Percentiles rank a stretch among this genome's conserved stretches.
Evolutionary conservation across 148 eudicot species (phyloP).

Genomic region (Camellia sinensis): DNA sequence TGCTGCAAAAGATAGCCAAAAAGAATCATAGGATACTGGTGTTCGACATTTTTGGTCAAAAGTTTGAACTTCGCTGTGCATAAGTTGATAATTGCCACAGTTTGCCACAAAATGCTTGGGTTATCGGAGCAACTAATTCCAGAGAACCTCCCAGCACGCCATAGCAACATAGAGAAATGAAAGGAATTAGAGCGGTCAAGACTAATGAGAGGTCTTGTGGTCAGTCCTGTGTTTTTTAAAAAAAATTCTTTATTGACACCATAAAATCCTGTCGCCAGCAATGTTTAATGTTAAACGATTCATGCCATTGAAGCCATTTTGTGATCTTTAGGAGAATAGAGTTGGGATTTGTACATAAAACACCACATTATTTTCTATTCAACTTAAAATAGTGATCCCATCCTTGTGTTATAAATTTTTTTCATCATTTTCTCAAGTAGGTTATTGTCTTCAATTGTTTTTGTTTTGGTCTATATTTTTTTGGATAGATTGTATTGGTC

Average conservation of each 20-base stretch:
- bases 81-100: neutral
- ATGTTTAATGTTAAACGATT: neutral
- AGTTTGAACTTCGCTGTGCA: neutral
- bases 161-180: neutral
- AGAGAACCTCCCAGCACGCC: no score
- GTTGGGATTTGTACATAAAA: slow-evolving; percentile 11
- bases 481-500: neutral
- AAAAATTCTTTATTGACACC: neutral
- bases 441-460: neutral
- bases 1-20: slow-evolving; percentile 43
- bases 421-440: neutral
- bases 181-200: neutral
- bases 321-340: neutral
- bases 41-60: neutral
- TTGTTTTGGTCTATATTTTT: neutral
- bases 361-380: neutral
- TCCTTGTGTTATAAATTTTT: neutral
- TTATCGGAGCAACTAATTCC: neutral
- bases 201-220: neutral
- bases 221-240: neutral
- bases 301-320: slow-evolving; percentile 1
- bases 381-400: neutral
- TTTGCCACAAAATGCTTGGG: slow-evolving; percentile 1
- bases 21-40: slow-evolving; percentile 27
- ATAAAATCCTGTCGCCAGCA: neutral